Conservation (phyloP, 805 yeast species). For the Maudiozyma serrabonitensis region DNA sequence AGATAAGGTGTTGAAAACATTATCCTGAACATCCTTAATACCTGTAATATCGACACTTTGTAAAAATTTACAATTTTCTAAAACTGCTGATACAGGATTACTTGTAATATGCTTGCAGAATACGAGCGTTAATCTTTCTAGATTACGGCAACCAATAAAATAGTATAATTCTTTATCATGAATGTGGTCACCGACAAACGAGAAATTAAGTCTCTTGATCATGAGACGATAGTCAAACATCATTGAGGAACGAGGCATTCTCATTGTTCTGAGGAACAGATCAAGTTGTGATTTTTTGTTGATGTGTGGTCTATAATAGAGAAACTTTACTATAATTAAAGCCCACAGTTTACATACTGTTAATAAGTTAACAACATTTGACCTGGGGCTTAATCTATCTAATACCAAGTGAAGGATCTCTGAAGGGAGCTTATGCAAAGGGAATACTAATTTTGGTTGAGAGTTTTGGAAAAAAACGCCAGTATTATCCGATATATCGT, state of each 20-base stretch:
- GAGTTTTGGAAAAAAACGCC: background rate
- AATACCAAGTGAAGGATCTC: slow-evolving; percentile 57
- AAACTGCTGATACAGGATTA: slow-evolving; percentile 48
- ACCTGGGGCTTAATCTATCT: slow-evolving; percentile 49
- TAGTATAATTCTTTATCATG: slow-evolving; percentile 52
- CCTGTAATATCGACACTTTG: slow-evolving; percentile 87
- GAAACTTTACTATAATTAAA: slow-evolving; percentile 59
- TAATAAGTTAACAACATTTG: slow-evolving; percentile 51
- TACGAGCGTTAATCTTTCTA: slow-evolving; percentile 80
- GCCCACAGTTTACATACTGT: slow-evolving; percentile 79
- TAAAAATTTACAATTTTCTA: slow-evolving; percentile 55
- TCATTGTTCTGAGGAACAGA: slow-evolving; percentile 29
- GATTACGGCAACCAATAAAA: slow-evolving; percentile 58
- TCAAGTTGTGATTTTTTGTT: slow-evolving; percentile 45
- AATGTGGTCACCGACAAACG: slow-evolving; percentile 59
- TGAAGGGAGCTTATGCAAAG: slow-evolving; percentile 34
- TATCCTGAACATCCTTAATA: slow-evolving; percentile 58
- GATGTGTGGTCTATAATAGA: slow-evolving; percentile 83
- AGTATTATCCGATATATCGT: too few relatives aligned
- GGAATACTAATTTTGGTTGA: slow-evolving; percentile 11
- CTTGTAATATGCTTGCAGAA: slow-evolving; percentile 62
- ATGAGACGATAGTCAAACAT: slow-evolving; percentile 58
- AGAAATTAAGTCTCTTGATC: slow-evolving; percentile 71
- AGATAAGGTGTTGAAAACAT: slow-evolving; percentile 59
- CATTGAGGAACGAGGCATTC: slow-evolving; percentile 28